These are phyloP conservation scores for Dionaea muscipula DNA, from an alignment of 179 eudicot genomes.

Conservation along the genomic window DNA sequence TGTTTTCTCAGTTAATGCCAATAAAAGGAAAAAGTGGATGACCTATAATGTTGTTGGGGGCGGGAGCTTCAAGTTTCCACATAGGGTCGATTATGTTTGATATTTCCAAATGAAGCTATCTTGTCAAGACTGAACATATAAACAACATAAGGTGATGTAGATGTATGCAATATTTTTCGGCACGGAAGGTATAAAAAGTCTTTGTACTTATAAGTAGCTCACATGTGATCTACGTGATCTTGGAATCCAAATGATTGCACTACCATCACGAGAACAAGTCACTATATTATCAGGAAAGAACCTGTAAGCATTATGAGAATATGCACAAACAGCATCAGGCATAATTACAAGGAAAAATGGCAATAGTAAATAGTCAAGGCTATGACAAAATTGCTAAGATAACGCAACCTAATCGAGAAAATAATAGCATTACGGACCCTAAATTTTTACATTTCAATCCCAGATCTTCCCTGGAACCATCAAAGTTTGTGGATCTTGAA, in stretches of 20 bases:
- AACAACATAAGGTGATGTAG: no score
- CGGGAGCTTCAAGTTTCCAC: no score
- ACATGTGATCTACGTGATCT: constrained; percentile 93
- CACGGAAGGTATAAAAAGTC: constrained; percentile 5
- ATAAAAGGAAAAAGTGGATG: no score
- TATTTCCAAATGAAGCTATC: no score
- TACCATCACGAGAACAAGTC: constrained; percentile 96
- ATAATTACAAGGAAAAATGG: background rate
- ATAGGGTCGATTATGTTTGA: no score
- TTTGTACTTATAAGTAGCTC: constrained; percentile 13
- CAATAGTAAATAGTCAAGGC: no score
- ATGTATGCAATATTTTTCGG: no score
- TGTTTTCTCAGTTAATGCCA: no score
- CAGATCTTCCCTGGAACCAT: constrained; percentile 61
- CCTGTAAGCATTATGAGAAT: constrained; percentile 30
- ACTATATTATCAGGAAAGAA: constrained; percentile 90
- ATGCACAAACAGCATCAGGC: background rate
- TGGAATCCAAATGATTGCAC: constrained; percentile 94
- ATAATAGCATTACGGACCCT: constrained; percentile 33
- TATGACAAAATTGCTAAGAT: no score
- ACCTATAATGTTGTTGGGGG: no score
- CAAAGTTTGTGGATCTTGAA: constrained; percentile 39
- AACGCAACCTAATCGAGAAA: constrained; percentile 3
- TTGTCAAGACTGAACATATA: no score
- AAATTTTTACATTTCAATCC: constrained; percentile 58